Evolutionary conservation across 192 early-diverging fungal genomes (phyloP).

Genomic region (Diversispora epigaea): DNA sequence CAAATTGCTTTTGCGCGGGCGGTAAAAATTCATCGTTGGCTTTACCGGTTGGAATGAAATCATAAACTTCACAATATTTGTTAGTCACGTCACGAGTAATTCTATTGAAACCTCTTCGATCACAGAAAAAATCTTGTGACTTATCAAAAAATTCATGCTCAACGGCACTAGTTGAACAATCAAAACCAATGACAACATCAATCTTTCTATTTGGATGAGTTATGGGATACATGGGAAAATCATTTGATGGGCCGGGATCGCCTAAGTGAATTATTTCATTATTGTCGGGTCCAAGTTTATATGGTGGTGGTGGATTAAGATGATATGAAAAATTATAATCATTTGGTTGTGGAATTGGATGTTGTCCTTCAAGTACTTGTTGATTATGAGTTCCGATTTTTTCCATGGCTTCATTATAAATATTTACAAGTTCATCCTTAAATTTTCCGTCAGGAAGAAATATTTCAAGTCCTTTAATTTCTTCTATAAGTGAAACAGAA

Average conservation of each 20-base stretch:
- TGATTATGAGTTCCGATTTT: conserved; percentile 1
- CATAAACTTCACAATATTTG: conserved; percentile 26
- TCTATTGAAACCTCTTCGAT: not conserved
- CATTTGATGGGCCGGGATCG: conserved; percentile 82
- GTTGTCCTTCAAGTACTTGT: conserved; percentile 28
- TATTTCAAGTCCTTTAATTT: not conserved
- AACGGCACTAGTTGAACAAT: conserved; percentile 37
- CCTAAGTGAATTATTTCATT: conserved; percentile 43
- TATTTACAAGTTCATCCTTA: not conserved
- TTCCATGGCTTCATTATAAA: conserved; percentile 10
- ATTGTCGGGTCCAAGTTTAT: conserved; percentile 1
- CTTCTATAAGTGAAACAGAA: not conserved
- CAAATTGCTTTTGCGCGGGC: conserved; percentile 39
- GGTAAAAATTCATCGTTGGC: not conserved
- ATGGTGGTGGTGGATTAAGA: conserved; percentile 17
- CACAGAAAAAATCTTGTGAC: conserved; percentile 11
- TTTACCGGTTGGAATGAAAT: conserved; percentile 19
- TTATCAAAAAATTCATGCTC: conserved; percentile 10
- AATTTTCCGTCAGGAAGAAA: conserved; percentile 18
- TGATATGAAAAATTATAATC: conserved; percentile 18
- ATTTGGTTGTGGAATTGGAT: not conserved
- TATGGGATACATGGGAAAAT: conserved; percentile 75
- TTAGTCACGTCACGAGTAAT: not conserved
- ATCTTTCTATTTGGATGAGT: conserved; percentile 62
- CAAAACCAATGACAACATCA: conserved; percentile 73